phyloP scores from a whole-genome alignment of 2,329 filamentous ascomycete species.

The Thermothelomyces thermophilus region DNA sequence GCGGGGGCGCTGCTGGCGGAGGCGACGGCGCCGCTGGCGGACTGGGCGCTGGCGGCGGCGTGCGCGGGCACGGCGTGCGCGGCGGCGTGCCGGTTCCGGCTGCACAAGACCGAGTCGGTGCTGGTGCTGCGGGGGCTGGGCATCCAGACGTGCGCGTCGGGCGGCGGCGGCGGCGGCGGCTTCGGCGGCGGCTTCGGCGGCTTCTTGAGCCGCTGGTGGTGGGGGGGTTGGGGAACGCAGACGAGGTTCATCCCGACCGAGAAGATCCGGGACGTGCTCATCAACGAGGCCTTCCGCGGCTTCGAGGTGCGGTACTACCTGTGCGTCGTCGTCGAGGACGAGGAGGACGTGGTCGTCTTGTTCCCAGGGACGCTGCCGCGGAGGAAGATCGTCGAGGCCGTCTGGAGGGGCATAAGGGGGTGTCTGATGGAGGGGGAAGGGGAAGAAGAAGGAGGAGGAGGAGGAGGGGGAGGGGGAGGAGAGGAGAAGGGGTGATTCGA shows the following conservation, averaged over 20 bases:
- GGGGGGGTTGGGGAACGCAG: slow-evolving; percentile 12
- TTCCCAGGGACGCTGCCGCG: slow-evolving; percentile 77
- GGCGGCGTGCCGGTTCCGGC: slow-evolving; percentile 34
- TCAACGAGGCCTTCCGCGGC: slow-evolving; percentile 90
- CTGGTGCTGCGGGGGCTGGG: slow-evolving; percentile 84
- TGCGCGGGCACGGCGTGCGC: slow-evolving; percentile 37
- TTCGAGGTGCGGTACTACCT: slow-evolving; percentile 89
- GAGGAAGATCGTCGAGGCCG: slow-evolving; percentile 69
- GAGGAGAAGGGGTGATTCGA: slow-evolving; percentile 15
- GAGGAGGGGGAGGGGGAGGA: slow-evolving; percentile 27
- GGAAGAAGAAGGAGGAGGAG: slow-evolving; percentile 29
- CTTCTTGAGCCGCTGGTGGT: not conserved
- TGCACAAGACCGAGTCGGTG: slow-evolving; percentile 68
- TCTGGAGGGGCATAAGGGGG: slow-evolving; percentile 79
- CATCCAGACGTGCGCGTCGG: slow-evolving; percentile 68
- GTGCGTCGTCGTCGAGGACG: slow-evolving; percentile 81
- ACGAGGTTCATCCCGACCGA: slow-evolving; percentile 75
- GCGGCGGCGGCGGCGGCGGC: not conserved
- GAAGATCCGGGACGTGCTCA: slow-evolving; percentile 85
- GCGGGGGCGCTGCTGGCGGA: slow-evolving; percentile 30
- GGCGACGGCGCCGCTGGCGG: slow-evolving; percentile 29
- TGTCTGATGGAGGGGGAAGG: slow-evolving; percentile 66
- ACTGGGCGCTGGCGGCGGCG: slow-evolving; percentile 35
- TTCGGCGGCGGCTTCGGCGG: not conserved
- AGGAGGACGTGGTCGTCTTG: slow-evolving; percentile 86